A percentile compares a stretch with the other conserved stretches of the same genome.
phyloP scores from a whole-genome alignment of 2,329 filamentous ascomycete genomes.

The Fusarium papillatum region DNA sequence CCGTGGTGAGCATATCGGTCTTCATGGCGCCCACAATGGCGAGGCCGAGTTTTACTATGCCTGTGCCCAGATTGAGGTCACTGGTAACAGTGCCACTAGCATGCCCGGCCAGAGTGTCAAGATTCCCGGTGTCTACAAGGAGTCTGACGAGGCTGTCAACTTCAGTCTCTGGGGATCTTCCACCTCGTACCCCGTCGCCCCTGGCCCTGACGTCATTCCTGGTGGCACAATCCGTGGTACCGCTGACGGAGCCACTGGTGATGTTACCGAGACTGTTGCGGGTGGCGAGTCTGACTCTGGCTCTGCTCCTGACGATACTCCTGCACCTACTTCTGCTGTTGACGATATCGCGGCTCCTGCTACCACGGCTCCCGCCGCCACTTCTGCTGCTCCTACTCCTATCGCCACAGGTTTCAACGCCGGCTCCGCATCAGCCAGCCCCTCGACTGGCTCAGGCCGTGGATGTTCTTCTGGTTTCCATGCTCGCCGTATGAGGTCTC shows the following conservation, averaged over 20 bases:
- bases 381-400: not conserved
- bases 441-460: not conserved
- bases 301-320: not conserved
- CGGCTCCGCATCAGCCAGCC: not conserved
- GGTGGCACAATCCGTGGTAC: not conserved
- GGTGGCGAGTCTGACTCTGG: not conserved
- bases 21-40: conserved; percentile 32
- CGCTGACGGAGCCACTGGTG: not conserved
- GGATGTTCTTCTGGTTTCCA: not conserved
- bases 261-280: not conserved
- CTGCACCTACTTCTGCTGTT: not conserved
- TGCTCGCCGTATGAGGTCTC: not conserved
- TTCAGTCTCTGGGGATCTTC: not conserved
- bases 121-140: not conserved
- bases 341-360: not conserved
- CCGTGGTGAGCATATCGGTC: conserved; percentile 36
- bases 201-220: not conserved
- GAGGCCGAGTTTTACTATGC: conserved; percentile 39
- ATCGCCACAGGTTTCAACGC: not conserved
- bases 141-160: not conserved
- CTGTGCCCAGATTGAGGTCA: conserved; percentile 32
- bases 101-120: not conserved
- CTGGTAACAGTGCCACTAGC: conserved; percentile 5
- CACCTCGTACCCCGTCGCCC: not conserved
- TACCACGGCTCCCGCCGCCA: not conserved